These are phyloP conservation scores for Rhododendron henanense DNA, from an alignment of 148 eudicot genomes.

Conservation along the genomic window DNA sequence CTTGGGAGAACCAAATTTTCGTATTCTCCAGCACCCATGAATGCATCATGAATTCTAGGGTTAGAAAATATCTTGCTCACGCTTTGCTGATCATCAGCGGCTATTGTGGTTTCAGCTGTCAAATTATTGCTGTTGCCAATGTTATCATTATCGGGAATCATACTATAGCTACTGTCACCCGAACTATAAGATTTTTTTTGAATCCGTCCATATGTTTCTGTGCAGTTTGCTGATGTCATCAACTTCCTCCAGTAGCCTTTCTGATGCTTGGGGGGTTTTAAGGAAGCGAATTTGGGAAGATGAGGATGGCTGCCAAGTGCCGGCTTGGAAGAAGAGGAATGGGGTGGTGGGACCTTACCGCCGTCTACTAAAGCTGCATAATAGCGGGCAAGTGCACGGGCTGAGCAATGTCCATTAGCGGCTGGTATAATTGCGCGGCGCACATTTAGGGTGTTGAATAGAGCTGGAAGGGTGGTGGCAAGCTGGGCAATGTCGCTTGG, in stretches of 20 bases:
- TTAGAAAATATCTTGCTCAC: slow-evolving; percentile 44
- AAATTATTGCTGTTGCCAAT: slow-evolving; percentile 19
- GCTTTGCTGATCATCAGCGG: slow-evolving; percentile 5
- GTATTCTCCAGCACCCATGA: slow-evolving; percentile 76
- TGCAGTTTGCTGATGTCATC: slow-evolving; percentile 20
- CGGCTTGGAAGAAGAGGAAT: slow-evolving; percentile 60
- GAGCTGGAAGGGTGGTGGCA: slow-evolving; percentile 49
- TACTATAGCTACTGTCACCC: background rate
- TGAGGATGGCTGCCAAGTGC: slow-evolving; percentile 83
- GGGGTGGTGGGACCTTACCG: slow-evolving; percentile 59
- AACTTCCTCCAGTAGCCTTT: slow-evolving; percentile 33
- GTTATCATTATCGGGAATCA: slow-evolving; percentile 39
- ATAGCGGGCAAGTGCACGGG: slow-evolving; percentile 97
- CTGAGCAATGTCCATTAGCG: slow-evolving; percentile 95
- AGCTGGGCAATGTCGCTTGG: slow-evolving; percentile 45
- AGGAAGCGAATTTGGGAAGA: slow-evolving; percentile 54
- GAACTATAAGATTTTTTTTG: slow-evolving; percentile 28
- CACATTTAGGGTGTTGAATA: slow-evolving; percentile 68
- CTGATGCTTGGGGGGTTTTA: slow-evolving; percentile 30
- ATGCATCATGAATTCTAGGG: slow-evolving; percentile 74
- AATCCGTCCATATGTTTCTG: slow-evolving; percentile 6
- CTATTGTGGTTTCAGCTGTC: background rate
- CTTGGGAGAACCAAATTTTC: slow-evolving; percentile 49
- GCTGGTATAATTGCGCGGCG: slow-evolving; percentile 96
- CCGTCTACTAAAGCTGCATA: slow-evolving; percentile 74